phyloP scores from a whole-genome alignment of 2,329 filamentous ascomycete species.

The Bipolaris cookei region DNA sequence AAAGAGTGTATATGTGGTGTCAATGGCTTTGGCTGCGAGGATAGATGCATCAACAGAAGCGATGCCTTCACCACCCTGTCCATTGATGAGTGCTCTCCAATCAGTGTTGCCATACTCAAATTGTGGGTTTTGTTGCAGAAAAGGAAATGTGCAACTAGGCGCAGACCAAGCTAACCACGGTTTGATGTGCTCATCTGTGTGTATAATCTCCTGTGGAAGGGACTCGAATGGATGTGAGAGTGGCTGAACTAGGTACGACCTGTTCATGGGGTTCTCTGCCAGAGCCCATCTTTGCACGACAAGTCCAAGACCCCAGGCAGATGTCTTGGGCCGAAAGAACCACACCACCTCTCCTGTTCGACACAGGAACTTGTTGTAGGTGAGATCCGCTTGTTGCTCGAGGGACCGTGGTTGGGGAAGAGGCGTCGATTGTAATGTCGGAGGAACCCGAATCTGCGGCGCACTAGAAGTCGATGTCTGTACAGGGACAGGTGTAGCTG shows the following conservation, averaged over 20 bases:
- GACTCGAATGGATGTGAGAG: slow-evolving; percentile 55
- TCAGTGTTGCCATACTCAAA: slow-evolving; percentile 58
- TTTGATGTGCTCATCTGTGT: slow-evolving; percentile 54
- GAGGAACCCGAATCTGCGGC: slow-evolving; percentile 32
- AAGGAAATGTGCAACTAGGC: slow-evolving; percentile 57
- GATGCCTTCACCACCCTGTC: slow-evolving; percentile 57
- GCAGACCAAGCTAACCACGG: slow-evolving; percentile 66
- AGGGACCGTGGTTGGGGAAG: slow-evolving; percentile 50
- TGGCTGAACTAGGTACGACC: slow-evolving; percentile 56
- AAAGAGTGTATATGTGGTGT: slow-evolving; percentile 62
- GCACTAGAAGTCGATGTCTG: slow-evolving; percentile 12
- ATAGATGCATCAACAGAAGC: slow-evolving; percentile 64
- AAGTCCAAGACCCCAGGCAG: slow-evolving; percentile 62
- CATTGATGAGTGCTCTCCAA: slow-evolving; percentile 55
- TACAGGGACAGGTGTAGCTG: slow-evolving; percentile 15
- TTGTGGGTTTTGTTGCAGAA: slow-evolving; percentile 50
- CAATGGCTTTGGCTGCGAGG: slow-evolving; percentile 62
- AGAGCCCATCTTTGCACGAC: slow-evolving; percentile 55
- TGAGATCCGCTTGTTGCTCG: slow-evolving; percentile 59
- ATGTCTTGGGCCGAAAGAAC: slow-evolving; percentile 56
- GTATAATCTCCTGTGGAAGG: slow-evolving; percentile 52
- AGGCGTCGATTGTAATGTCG: slow-evolving; percentile 42
- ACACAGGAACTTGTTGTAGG: slow-evolving; percentile 58
- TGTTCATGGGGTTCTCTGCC: slow-evolving; percentile 36
- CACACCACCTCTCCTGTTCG: slow-evolving; percentile 63